phyloP scores from a whole-genome alignment of 108 stramenopile genomes.

The Cylindrotheca fusiformis region DNA sequence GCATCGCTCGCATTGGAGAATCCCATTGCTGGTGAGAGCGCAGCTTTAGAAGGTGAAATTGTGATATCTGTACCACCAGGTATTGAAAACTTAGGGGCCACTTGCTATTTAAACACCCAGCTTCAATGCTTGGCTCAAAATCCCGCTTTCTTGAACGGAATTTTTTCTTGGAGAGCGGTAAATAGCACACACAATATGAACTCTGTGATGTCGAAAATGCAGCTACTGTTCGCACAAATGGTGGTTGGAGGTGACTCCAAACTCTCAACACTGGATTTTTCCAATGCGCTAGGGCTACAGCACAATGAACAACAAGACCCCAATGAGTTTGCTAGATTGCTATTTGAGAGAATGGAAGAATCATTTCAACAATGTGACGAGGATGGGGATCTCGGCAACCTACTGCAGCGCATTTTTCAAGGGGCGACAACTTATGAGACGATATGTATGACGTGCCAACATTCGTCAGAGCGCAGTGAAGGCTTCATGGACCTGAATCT shows the following conservation, averaged over 20 bases:
- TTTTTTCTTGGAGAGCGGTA: constrained; percentile 65
- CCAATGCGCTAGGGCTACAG: constrained; percentile 62
- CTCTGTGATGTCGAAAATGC: constrained; percentile 56
- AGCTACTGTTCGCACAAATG: constrained; percentile 65
- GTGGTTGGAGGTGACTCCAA: constrained; percentile 50
- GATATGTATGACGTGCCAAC: constrained; percentile 51
- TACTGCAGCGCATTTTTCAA: constrained; percentile 64
- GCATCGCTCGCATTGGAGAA: constrained; percentile 15
- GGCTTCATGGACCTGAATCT: constrained; percentile 72
- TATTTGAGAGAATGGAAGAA: constrained; percentile 81
- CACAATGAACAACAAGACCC: constrained; percentile 89
- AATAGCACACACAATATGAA: constrained; percentile 43
- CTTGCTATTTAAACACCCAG: constrained; percentile 88
- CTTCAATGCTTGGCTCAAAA: constrained; percentile 87
- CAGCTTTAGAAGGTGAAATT: not conserved
- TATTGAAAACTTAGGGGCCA: constrained; percentile 82
- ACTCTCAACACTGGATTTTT: constrained; percentile 66
- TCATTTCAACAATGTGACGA: constrained; percentile 59
- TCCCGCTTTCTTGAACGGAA: constrained; percentile 63
- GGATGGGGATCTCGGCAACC: constrained; percentile 29
- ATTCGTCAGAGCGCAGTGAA: constrained; percentile 46
- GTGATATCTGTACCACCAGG: constrained; percentile 57
- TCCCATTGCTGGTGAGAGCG: constrained; percentile 4
- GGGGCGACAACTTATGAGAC: constrained; percentile 65
- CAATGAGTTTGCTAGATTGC: constrained; percentile 84